A percentile compares a stretch with the other conserved stretches of the same genome.
These are phyloP conservation scores for Filobasidium uniguttulatum DNA, from an alignment of 1,284 basidiomycete species.

Conservation along the genomic window DNA sequence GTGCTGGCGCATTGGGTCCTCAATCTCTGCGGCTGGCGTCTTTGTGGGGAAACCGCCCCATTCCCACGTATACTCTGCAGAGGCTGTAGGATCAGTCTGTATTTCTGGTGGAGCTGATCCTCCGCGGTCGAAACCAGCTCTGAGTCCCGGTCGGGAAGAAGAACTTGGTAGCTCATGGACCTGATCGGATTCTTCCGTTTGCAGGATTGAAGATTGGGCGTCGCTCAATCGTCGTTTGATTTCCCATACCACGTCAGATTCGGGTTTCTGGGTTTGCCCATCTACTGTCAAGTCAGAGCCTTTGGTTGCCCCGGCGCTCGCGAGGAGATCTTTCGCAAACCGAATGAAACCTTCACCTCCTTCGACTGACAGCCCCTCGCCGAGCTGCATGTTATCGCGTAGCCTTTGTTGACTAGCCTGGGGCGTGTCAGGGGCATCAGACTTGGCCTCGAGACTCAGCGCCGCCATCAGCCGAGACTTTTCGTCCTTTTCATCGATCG, in stretches of 20 bases:
- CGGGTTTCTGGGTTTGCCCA: background rate
- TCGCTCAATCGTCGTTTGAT: slow-evolving; percentile 10
- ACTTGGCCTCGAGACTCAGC: background rate
- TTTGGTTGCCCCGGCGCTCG: slow-evolving; percentile 9
- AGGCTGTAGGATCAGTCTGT: background rate
- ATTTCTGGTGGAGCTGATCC: slow-evolving; percentile 16
- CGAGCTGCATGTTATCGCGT: background rate
- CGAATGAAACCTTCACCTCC: background rate
- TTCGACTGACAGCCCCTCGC: background rate
- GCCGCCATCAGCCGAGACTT: background rate
- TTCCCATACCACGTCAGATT: slow-evolving; percentile 7
- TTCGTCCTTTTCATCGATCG: slow-evolving; percentile 3
- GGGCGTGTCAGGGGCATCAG: background rate
- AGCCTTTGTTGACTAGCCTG: background rate
- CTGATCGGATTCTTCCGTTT: background rate
- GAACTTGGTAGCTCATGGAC: background rate
- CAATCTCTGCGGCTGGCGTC: slow-evolving; percentile 8
- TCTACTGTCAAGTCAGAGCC: background rate
- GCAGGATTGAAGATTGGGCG: background rate
- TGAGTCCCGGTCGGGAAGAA: background rate
- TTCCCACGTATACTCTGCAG: slow-evolving; percentile 32
- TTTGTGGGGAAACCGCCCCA: slow-evolving; percentile 24
- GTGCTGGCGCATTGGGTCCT: background rate
- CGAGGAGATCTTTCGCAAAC: slow-evolving; percentile 14
- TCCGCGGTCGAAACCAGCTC: slow-evolving; percentile 17